These are phyloP conservation scores for Wickerhamiella pararugosa DNA, from an alignment of 1,139 yeast species.

Conservation along the genomic window DNA sequence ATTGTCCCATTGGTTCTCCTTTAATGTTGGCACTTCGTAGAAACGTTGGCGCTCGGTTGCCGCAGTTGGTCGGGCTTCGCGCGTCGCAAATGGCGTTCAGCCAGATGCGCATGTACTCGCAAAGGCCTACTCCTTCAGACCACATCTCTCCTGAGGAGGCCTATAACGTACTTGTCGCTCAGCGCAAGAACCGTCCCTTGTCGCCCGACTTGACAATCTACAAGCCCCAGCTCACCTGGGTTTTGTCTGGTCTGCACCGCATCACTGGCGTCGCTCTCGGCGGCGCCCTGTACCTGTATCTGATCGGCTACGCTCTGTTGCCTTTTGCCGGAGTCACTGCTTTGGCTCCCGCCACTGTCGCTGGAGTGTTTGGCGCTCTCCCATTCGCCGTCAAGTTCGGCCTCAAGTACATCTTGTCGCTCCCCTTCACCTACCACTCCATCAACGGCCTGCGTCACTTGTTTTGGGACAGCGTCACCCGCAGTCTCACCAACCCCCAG, in stretches of 20 bases:
- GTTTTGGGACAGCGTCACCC: slow-evolving; percentile 70
- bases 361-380: slow-evolving; percentile 32
- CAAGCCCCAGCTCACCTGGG: slow-evolving; percentile 77
- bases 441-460: slow-evolving; percentile 85
- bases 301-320: slow-evolving; percentile 60
- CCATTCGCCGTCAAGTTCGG: slow-evolving; percentile 49
- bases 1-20: not conserved
- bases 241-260: slow-evolving; percentile 72
- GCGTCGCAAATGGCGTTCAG: slow-evolving; percentile 7
- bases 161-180: slow-evolving; percentile 56
- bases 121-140: slow-evolving; percentile 33
- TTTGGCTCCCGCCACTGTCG: slow-evolving; percentile 48
- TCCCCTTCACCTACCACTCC: slow-evolving; percentile 77
- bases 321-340: slow-evolving; percentile 39
- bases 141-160: slow-evolving; percentile 49
- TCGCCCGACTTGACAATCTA: slow-evolving; percentile 88
- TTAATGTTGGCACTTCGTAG: not conserved
- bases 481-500: slow-evolving; percentile 63
- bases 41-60: slow-evolving; percentile 4
- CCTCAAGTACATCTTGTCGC: slow-evolving; percentile 55
- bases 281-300: slow-evolving; percentile 52
- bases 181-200: slow-evolving; percentile 74
- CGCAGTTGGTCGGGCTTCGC: slow-evolving; percentile 6
- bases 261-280: slow-evolving; percentile 77
- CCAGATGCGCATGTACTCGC: slow-evolving; percentile 9